Evolutionary conservation across 2,329 filamentous ascomycete genomes (phyloP).

Genomic region (Trichothecium sympodiale): DNA sequence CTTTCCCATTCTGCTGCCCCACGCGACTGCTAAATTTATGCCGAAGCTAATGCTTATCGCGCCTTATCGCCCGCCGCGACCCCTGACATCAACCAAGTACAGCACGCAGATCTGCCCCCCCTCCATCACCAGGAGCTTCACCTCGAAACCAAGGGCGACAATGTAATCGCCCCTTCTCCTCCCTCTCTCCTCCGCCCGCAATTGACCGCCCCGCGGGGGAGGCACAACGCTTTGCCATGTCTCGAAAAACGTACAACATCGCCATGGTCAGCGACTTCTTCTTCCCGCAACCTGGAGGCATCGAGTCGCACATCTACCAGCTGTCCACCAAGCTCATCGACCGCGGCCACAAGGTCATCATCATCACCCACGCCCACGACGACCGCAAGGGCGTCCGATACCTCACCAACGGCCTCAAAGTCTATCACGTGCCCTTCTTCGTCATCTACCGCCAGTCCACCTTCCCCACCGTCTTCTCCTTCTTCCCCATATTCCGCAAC

Average conservation of each 20-base stretch:
- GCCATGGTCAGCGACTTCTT: constrained; percentile 99
- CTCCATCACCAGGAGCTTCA: too few relatives aligned
- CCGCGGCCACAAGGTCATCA: constrained; percentile 93
- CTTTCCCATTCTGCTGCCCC: constrained; percentile 25
- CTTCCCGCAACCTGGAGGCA: constrained; percentile 91
- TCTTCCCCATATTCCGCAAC: constrained; percentile 95
- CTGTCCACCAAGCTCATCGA: constrained; percentile 93
- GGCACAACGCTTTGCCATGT: constrained; percentile 28
- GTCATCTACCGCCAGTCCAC: constrained; percentile 90
- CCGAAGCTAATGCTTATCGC: constrained; percentile 5
- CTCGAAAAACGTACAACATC: constrained; percentile 53
- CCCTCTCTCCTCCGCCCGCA: neutral
- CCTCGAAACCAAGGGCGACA: too few relatives aligned
- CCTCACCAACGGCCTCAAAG: constrained; percentile 93
- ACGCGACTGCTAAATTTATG: constrained; percentile 17
- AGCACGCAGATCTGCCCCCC: too few relatives aligned
- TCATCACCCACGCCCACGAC: constrained; percentile 85
- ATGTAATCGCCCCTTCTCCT: too few relatives aligned
- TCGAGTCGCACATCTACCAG: constrained; percentile 98
- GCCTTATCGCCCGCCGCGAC: too few relatives aligned
- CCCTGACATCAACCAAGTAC: too few relatives aligned
- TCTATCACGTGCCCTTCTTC: constrained; percentile 94
- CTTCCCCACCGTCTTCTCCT: constrained; percentile 95
- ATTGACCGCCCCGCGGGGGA: neutral
- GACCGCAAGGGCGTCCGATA: constrained; percentile 88